phyloP scores from a whole-genome alignment of 2,329 filamentous ascomycete species.

The Teratosphaeria nubilosa region DNA sequence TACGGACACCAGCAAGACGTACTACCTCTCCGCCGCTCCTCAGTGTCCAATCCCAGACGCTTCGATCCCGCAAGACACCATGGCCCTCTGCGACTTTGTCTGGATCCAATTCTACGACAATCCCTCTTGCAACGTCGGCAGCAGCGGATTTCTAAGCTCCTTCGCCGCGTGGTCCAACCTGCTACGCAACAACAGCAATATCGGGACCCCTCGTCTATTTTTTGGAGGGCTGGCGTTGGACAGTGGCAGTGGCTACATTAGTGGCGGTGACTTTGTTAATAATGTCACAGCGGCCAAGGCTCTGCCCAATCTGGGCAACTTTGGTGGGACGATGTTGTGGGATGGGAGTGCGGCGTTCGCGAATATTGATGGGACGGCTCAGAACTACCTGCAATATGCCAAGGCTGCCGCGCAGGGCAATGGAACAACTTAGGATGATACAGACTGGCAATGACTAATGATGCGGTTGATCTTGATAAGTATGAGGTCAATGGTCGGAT shows the following conservation, averaged over 20 bases:
- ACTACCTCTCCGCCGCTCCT: constrained; percentile 29
- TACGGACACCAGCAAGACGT: constrained; percentile 18
- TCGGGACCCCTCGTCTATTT: constrained; percentile 19
- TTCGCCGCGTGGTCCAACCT: constrained; percentile 22
- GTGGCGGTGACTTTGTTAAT: constrained; percentile 14
- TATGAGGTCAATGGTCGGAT: too few species aligned
- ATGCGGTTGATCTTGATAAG: too few species aligned
- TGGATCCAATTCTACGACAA: constrained; percentile 36
- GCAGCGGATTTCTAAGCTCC: constrained; percentile 18
- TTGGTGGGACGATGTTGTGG: constrained; percentile 32
- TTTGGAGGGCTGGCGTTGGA: constrained; percentile 22
- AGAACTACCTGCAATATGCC: constrained; percentile 7
- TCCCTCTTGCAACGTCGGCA: constrained; percentile 24
- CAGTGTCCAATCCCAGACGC: constrained; percentile 29
- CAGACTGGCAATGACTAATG: too few species aligned
- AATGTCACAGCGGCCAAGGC: constrained; percentile 15
- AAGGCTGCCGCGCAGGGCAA: constrained; percentile 1
- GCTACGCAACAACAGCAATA: constrained; percentile 8
- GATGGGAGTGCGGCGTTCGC: constrained; percentile 19
- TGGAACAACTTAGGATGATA: neutral
- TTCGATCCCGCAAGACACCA: constrained; percentile 21
- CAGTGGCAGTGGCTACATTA: constrained; percentile 23
- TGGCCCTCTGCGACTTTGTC: constrained; percentile 28
- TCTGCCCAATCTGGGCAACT: constrained; percentile 13
- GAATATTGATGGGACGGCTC: constrained; percentile 18